phyloP scores from a whole-genome alignment of 2,329 filamentous ascomycete genomes.

The Amesomyces nigricolor region DNA sequence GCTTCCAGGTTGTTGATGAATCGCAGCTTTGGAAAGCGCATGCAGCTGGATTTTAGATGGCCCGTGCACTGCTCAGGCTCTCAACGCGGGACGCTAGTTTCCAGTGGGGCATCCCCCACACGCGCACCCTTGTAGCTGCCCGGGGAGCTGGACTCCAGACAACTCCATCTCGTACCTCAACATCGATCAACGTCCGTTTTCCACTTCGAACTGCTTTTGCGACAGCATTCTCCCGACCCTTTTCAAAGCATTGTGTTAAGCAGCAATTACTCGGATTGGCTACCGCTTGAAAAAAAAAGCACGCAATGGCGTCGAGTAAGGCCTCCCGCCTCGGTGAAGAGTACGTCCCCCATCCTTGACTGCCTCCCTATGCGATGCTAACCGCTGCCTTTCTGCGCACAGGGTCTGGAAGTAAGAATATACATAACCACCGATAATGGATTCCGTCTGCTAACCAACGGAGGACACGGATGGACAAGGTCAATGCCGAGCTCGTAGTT shows the following conservation, averaged over 20 bases:
- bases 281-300: not conserved
- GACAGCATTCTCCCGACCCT: not conserved
- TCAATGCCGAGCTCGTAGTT: slow-evolving; percentile 95
- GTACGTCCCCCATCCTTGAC: slow-evolving; percentile 36
- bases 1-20: not conserved
- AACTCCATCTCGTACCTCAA: not conserved
- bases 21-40: not conserved
- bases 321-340: slow-evolving; percentile 58
- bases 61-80: slow-evolving; percentile 18
- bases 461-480: slow-evolving; percentile 93
- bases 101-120: slow-evolving; percentile 11
- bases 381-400: slow-evolving; percentile 23
- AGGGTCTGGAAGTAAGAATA: slow-evolving; percentile 82
- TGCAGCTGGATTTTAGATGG: slow-evolving; percentile 26
- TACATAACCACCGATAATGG: not conserved
- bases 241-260: no score
- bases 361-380: slow-evolving; percentile 1
- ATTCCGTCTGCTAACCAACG: slow-evolving; percentile 26
- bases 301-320: slow-evolving; percentile 54
- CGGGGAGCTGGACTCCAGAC: not conserved
- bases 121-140: slow-evolving; percentile 20
- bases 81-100: not conserved
- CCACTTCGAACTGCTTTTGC: not conserved
- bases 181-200: not conserved
- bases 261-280: not conserved